Conservation (phyloP, 306 rosid species). For the Erythrophleum fordii region DNA sequence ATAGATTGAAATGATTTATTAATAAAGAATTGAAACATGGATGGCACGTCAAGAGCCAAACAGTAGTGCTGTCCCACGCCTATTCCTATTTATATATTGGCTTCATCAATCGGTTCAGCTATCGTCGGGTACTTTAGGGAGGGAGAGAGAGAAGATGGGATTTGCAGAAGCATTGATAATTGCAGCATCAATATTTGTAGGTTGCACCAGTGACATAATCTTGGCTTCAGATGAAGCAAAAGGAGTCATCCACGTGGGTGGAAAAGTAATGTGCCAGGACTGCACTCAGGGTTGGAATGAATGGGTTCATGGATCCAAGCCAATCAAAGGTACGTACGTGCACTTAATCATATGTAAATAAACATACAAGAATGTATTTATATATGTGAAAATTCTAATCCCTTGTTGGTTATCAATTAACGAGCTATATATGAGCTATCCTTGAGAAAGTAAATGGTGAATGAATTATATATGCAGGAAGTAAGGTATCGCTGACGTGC, state of each 20-base stretch:
- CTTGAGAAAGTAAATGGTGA: background rate
- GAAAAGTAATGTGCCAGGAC: slow-evolving; percentile 88
- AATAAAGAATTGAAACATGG: background rate
- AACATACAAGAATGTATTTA: too few species aligned
- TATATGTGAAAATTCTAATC: background rate
- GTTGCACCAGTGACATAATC: slow-evolving; percentile 42
- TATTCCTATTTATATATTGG: background rate
- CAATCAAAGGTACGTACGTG: slow-evolving; percentile 66
- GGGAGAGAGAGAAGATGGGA: slow-evolving; percentile 39
- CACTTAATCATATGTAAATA: too few species aligned
- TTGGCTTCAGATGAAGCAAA: slow-evolving; percentile 35
- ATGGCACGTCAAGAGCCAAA: background rate
- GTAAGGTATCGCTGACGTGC: slow-evolving; percentile 72
- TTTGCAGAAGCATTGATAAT: slow-evolving; percentile 31
- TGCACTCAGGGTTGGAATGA: slow-evolving; percentile 77
- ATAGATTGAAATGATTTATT: background rate
- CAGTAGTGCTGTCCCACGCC: background rate
- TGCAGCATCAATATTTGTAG: slow-evolving; percentile 46
- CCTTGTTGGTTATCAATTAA: background rate
- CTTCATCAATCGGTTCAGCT: background rate
- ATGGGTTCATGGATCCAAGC: slow-evolving; percentile 66
- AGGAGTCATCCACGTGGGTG: slow-evolving; percentile 54
- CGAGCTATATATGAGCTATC: background rate
- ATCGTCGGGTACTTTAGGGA: slow-evolving; percentile 4
- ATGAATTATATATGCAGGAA: slow-evolving; percentile 38